These are phyloP conservation scores for Pseudocercospora vitis DNA, from an alignment of 2,329 filamentous ascomycete genomes.

Conservation along the genomic window DNA sequence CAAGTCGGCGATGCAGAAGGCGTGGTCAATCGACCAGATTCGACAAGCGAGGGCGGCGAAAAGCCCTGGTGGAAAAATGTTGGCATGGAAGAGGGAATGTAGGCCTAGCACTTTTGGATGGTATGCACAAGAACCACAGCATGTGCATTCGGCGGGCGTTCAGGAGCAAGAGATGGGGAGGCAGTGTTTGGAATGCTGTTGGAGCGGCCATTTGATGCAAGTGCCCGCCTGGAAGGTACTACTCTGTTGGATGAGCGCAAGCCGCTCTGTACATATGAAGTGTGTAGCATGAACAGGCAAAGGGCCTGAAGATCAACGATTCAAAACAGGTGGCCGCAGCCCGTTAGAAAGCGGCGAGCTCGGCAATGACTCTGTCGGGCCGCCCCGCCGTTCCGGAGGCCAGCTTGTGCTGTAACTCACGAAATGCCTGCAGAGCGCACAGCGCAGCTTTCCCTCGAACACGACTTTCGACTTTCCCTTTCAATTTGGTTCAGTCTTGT, in stretches of 20 bases:
- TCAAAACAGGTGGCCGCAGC: neutral
- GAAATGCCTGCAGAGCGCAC: no score
- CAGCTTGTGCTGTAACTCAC: no score
- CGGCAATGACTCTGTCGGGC: neutral
- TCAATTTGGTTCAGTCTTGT: neutral
- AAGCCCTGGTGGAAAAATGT: constrained; percentile 51
- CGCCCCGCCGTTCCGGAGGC: neutral
- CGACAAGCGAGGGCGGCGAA: constrained; percentile 23
- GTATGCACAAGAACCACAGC: constrained; percentile 1
- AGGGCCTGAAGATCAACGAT: no score
- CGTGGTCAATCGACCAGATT: constrained; percentile 61
- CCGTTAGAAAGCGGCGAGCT: neutral
- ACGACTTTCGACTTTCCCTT: constrained; percentile 17
- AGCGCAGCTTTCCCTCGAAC: neutral
- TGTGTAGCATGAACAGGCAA: neutral
- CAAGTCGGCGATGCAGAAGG: constrained; percentile 87
- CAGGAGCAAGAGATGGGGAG: neutral
- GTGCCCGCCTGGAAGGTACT: neutral
- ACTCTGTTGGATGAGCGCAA: neutral
- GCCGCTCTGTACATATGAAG: neutral
- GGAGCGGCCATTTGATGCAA: constrained; percentile 1
- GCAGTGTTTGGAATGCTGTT: neutral
- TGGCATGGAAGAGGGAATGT: constrained; percentile 52
- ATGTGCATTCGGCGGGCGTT: constrained; percentile 1
- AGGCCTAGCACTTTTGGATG: neutral